These are phyloP conservation scores for Alternaria infectoria DNA, from an alignment of 2,329 filamentous ascomycete genomes.

Conservation along the genomic window DNA sequence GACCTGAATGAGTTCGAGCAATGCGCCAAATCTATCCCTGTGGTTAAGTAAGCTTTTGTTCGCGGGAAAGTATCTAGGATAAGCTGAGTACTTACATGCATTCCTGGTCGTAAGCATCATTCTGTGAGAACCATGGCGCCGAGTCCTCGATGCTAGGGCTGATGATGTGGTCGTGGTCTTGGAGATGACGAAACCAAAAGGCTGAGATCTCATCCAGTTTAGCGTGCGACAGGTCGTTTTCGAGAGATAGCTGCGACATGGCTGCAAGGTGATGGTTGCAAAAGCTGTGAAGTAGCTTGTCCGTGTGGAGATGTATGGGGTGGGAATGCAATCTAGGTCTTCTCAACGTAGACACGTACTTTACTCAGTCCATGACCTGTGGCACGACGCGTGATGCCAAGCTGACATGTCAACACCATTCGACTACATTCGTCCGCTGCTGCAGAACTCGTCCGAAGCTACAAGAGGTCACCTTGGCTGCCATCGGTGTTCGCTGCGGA, in stretches of 20 bases:
- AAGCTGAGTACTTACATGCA: not conserved
- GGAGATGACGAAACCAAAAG: slow-evolving; percentile 8
- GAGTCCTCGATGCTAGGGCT: slow-evolving; percentile 4
- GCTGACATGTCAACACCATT: not conserved
- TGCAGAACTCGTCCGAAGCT: not conserved
- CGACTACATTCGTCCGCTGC: not conserved
- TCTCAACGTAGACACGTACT: not conserved
- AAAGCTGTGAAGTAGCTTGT: not conserved
- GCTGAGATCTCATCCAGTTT: not conserved
- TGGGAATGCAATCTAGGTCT: not conserved
- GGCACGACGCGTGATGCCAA: not conserved
- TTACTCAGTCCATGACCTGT: not conserved
- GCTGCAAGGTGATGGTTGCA: not conserved
- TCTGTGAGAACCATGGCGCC: slow-evolving; percentile 4
- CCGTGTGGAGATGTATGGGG: not conserved
- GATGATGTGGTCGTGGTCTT: slow-evolving; percentile 3
- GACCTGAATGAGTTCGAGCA: not conserved
- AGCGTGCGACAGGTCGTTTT: not conserved
- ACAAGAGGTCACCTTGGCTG: not conserved
- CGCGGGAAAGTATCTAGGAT: not conserved
- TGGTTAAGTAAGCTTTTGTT: not conserved
- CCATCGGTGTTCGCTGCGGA: not conserved
- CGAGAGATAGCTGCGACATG: not conserved
- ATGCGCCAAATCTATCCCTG: not conserved
- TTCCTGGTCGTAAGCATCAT: slow-evolving; percentile 1